Base-by-base conservation (phyloP, 2,329 filamentous ascomycete species). In the Alternaria ethzedia region DNA sequence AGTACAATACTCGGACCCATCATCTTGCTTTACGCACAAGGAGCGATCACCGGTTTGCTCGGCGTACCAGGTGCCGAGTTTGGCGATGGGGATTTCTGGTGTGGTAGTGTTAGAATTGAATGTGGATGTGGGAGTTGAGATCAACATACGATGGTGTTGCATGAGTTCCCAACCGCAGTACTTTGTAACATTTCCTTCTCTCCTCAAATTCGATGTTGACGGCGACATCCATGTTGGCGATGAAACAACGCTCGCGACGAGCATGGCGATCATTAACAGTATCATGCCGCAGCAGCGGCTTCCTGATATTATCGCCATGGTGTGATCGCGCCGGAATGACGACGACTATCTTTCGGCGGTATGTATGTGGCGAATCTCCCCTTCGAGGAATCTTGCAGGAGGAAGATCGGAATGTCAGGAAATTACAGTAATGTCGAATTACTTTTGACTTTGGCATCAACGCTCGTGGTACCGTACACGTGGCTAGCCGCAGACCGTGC, bases 91-190 rank as follows among this genome's bases (percentile, higher is more conserved):
- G 4, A 70, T 52, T 17, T 61, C 68, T 70, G 25, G 12, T 2
- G 32, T 36, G 23, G 12, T 5, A 11, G 12, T 30, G 17, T 64
- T 21, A 57, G 59, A 46, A 5, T 12, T 3, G 28, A 2, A 15
- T 36, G 13, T 41, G 45, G 12, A 9, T 21, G 20, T 36, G 9
- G 49, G 15, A 26, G 21, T 7, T 11, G 23, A 26, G 10, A 28
- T 20, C 17, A 44, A 52, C 47, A 13, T 52, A 64, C 64, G 28
- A 17, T 61, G 44, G 28, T 61, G 51, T 44, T 66, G 51, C 64
- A 66, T 66, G 26, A 66, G 61, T 58, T 66, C 64, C 64, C 64
- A 66, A 23, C 64, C 64, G 47, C 64, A 66, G 3, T 45, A 50
- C 41, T 46, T 28, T 13, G 23, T 26, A 11, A 10, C 36, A 28